phyloP scores from a whole-genome alignment of 140 eudicot species.

The Anethum foeniculum region DNA sequence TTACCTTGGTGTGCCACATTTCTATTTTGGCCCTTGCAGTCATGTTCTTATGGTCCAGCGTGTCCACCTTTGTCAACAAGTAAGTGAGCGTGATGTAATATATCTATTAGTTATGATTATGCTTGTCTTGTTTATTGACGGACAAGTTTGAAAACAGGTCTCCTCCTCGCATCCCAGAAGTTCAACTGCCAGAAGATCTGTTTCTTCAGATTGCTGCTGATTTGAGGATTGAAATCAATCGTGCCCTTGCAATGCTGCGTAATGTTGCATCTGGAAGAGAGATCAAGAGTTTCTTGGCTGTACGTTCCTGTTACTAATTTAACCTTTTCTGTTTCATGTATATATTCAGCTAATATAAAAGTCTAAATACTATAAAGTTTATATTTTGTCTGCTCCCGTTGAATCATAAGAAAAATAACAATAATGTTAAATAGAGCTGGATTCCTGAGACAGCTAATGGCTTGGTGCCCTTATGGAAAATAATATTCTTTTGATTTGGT shows the following conservation, averaged over 20 bases:
- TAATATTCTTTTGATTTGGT: not conserved
- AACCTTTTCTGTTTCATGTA: not conserved
- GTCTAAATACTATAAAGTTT: not conserved
- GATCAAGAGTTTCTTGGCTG: constrained; percentile 72
- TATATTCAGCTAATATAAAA: not conserved
- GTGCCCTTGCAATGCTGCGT: constrained; percentile 44
- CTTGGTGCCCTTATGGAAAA: not conserved
- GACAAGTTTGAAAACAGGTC: constrained; percentile 31
- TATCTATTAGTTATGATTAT: not conserved
- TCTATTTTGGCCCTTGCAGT: constrained; percentile 57
- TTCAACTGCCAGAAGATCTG: constrained; percentile 61
- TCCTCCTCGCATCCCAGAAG: constrained; percentile 83
- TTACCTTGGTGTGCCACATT: constrained; percentile 66
- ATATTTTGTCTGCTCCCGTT: not conserved
- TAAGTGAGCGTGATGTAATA: constrained; percentile 19
- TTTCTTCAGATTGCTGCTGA: constrained; percentile 60
- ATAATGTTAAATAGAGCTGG: not conserved
- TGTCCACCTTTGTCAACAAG: constrained; percentile 71
- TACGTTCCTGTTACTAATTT: constrained; percentile 26
- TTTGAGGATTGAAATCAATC: constrained; percentile 57
- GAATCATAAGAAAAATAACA: not conserved
- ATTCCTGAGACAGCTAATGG: not conserved
- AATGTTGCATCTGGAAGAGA: constrained; percentile 84
- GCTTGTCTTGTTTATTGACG: not conserved
- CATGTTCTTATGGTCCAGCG: constrained; percentile 83